These are phyloP conservation scores for Benincasa hispida DNA, from an alignment of 306 rosid species.

Conservation along the genomic window DNA sequence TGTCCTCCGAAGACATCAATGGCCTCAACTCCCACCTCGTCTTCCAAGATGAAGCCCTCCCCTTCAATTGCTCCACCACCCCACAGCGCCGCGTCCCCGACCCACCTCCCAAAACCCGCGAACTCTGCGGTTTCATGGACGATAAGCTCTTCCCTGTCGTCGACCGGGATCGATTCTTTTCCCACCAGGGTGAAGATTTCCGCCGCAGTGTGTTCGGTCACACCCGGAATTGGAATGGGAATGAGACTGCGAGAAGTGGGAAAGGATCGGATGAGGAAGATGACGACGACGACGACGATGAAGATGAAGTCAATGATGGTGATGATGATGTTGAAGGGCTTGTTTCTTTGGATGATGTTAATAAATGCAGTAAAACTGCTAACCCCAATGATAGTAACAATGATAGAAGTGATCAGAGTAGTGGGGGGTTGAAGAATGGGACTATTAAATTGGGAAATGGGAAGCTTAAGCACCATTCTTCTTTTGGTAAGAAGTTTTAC, in stretches of 20 bases:
- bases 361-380: conserved; percentile 25
- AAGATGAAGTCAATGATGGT: conserved; percentile 46
- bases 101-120: conserved; percentile 53
- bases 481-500: conserved; percentile 45
- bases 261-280: conserved; percentile 64
- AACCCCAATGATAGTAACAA: conserved; percentile 12
- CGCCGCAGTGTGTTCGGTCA: conserved; percentile 44
- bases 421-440: conserved; percentile 20
- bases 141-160: conserved; percentile 44
- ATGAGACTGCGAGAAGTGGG: conserved; percentile 37
- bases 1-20: conserved; percentile 68
- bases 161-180: conserved; percentile 42
- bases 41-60: conserved; percentile 48
- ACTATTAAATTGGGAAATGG: conserved; percentile 48
- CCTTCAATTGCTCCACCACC: conserved; percentile 42
- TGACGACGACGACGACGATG: conserved; percentile 45
- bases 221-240: conserved; percentile 51
- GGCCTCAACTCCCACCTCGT: conserved; percentile 48
- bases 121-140: conserved; percentile 55
- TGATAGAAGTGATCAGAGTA: conserved; percentile 17
- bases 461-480: conserved; percentile 43
- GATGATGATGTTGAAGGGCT: conserved; percentile 35
- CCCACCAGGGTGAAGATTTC: conserved; percentile 41
- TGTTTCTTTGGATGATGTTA: conserved; percentile 27
- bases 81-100: conserved; percentile 49